Evolutionary conservation across 2,329 filamentous ascomycete species (phyloP).

Genomic region (Xylaria sp.): DNA sequence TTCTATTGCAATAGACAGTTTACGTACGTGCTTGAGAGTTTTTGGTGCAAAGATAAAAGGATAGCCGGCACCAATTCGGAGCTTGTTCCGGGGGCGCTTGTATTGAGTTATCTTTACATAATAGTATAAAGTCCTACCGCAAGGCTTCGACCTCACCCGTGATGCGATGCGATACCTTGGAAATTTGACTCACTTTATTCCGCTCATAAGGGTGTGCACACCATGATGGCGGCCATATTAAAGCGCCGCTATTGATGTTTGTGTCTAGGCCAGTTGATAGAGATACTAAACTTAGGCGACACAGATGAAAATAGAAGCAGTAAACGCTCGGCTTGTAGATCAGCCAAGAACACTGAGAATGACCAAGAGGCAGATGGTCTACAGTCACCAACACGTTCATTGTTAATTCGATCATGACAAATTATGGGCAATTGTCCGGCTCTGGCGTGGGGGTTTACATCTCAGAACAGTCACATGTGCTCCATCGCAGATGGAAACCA

Average conservation of each 20-base stretch:
- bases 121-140: neutral
- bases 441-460: neutral
- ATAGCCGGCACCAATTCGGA: too few relatives aligned
- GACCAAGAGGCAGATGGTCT: neutral
- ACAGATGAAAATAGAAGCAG: neutral
- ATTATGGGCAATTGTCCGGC: neutral
- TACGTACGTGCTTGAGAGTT: neutral
- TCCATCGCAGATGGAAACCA: neutral
- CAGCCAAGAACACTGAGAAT: neutral
- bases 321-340: neutral
- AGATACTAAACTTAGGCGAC: neutral
- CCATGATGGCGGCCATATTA: neutral
- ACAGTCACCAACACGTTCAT: neutral
- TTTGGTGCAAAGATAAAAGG: neutral
- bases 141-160: neutral
- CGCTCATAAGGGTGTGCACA: neutral
- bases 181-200: neutral
- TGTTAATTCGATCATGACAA: neutral
- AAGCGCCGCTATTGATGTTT: neutral
- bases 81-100: too few relatives aligned
- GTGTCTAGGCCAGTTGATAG: neutral
- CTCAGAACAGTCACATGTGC: neutral
- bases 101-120: too few relatives aligned
- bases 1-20: too few relatives aligned
- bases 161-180: neutral